Base-by-base conservation (phyloP, 2,329 filamentous ascomycete genomes). In the Didymella segeticola region DNA sequence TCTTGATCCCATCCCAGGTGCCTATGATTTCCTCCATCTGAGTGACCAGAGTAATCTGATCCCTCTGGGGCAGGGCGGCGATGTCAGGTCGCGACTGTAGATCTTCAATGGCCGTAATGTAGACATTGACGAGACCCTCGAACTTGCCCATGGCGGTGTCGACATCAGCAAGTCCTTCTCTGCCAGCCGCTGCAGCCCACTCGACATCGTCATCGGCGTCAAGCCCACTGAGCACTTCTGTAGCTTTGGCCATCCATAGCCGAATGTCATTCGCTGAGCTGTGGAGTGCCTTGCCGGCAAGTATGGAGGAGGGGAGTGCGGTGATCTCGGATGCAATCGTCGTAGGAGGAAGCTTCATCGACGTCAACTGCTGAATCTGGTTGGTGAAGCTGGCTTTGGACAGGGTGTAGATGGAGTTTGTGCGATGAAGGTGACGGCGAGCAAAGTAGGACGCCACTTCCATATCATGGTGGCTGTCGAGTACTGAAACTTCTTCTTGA, bases 161-260 rank as follows among this genome's bases (percentile, higher is more conserved):
- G 3, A 87, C 84, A 48, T 86, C 84, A 43, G 87, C 87, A 29
- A 93, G 80, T 2, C 90, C 90, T 74, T 93, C 90, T 57, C 89
- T 82, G 2, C 95, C 95, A 46, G 91, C 95, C 1, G 93, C 93
- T 2, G 95, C 85, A 8, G 86, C 93, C 95, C 95, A 99, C 74
- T 98, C 93, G 14, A 98, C 92, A 70, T 99, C 95, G 73, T 98
- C 95, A 59, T 98, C 93, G 47, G 93, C 92, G 72, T 98, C 92
- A 34, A 99, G 80, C 5, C 93, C 93, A 48, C 85, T 85, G 47
- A 99, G 86, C 26, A 98, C 93, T 66, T 96, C 91, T 0, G 89
- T 89, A 0, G 93, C 93, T 74, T 97, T 97, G 60, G 85, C 84
- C 69, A 97, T 96, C 95, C 95, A 99, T 67, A 89, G 88, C 59